Evolutionary conservation across 148 eudicot genomes (phyloP).

Genomic region (Fallopia convolvulus): DNA sequence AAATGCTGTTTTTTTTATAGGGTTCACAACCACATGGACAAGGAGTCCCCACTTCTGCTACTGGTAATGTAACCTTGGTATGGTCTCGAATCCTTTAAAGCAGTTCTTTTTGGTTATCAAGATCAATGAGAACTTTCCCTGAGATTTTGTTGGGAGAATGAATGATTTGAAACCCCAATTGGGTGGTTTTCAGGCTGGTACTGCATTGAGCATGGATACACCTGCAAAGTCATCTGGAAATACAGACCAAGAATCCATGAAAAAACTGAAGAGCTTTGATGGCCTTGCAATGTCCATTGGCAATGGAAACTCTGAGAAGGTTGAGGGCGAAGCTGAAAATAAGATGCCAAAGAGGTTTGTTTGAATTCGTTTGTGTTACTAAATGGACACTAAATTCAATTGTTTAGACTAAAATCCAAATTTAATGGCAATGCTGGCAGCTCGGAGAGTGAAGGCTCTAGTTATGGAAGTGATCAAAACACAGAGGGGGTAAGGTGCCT

Average conservation of each 20-base stretch:
- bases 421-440: slow-evolving; percentile 25
- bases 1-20: slow-evolving; percentile 3
- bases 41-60: slow-evolving; percentile 20
- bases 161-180: neutral
- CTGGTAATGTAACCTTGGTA: slow-evolving; percentile 25
- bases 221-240: slow-evolving; percentile 66
- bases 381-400: neutral
- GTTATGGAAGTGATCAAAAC: slow-evolving; percentile 80
- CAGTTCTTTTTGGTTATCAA: too few species aligned
- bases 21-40: slow-evolving; percentile 29
- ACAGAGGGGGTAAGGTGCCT: slow-evolving; percentile 51
- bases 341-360: slow-evolving; percentile 58
- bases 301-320: slow-evolving; percentile 47
- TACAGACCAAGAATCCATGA: slow-evolving; percentile 52
- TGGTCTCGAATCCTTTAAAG: neutral
- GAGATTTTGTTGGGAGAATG: neutral
- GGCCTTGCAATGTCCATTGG: slow-evolving; percentile 95
- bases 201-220: slow-evolving; percentile 57
- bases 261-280: slow-evolving; percentile 70
- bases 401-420: neutral
- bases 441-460: slow-evolving; percentile 76
- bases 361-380: neutral
- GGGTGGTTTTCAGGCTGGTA: slow-evolving; percentile 35
- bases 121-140: neutral
- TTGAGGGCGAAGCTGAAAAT: slow-evolving; percentile 46